Conservation (phyloP, 2,329 filamentous ascomycete species). For the Penicillium olsonii region DNA sequence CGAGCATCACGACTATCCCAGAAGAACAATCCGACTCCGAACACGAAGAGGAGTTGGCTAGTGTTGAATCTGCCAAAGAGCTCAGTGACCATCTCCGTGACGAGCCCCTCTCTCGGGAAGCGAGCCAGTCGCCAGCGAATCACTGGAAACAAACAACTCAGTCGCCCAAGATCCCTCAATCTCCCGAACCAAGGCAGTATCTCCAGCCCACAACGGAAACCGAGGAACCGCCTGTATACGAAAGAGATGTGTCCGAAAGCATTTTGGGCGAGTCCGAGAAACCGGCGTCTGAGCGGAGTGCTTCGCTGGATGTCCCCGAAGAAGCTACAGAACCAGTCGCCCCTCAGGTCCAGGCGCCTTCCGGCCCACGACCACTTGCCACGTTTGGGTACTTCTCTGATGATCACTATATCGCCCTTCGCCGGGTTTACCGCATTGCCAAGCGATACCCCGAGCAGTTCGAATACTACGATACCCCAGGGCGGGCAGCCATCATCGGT, state of each 20-base stretch:
- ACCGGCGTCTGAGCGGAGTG: constrained; percentile 2
- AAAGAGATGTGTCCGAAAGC: background rate
- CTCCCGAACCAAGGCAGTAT: constrained; percentile 5
- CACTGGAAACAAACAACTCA: constrained; percentile 12
- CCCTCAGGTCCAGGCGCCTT: constrained; percentile 11
- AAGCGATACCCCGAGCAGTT: constrained; percentile 41
- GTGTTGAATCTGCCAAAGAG: constrained; percentile 16
- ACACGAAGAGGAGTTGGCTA: constrained; percentile 19
- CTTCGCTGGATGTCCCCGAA: constrained; percentile 1
- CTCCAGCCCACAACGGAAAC: constrained; percentile 11
- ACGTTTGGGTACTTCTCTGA: constrained; percentile 45
- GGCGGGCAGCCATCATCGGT: constrained; percentile 42
- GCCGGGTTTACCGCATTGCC: constrained; percentile 41
- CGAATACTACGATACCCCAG: constrained; percentile 36
- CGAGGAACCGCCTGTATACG: constrained; percentile 7
- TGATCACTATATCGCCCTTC: constrained; percentile 42
- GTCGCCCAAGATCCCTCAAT: background rate
- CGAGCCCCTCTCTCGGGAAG: constrained; percentile 12
- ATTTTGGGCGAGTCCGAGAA: background rate
- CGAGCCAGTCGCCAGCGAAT: constrained; percentile 13
- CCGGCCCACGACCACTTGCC: constrained; percentile 29
- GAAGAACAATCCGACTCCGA: constrained; percentile 13
- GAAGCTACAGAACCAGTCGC: constrained; percentile 8
- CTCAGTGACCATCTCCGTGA: constrained; percentile 17
- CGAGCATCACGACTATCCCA: constrained; percentile 12